A percentile compares a stretch with the other conserved stretches of the same genome.
Evolutionary conservation across 805 yeast species (phyloP).

Genomic region (Yamadazyma laniorum): DNA sequence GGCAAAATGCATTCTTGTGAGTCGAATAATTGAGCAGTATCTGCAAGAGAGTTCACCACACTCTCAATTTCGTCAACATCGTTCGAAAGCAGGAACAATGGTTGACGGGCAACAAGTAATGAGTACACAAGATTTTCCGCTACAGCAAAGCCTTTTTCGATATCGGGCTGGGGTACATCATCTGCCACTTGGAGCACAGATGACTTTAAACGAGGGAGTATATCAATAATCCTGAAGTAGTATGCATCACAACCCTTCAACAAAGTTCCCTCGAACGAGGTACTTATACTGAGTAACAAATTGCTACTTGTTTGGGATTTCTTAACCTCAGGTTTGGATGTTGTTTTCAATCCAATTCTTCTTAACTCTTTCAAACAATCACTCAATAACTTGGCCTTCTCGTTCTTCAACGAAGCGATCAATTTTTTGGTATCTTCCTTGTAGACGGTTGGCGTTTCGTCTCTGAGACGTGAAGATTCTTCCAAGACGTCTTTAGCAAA

Average conservation of each 20-base stretch:
- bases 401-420: slow-evolving; percentile 68
- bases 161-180: slow-evolving; percentile 73
- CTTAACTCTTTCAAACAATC: slow-evolving; percentile 72
- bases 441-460: slow-evolving; percentile 72
- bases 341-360: slow-evolving; percentile 71
- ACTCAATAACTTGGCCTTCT: slow-evolving; percentile 75
- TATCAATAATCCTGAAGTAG: slow-evolving; percentile 71
- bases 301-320: slow-evolving; percentile 62
- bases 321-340: slow-evolving; percentile 64
- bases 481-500: slow-evolving; percentile 53
- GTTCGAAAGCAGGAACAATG: slow-evolving; percentile 36
- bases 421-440: slow-evolving; percentile 73
- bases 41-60: slow-evolving; percentile 13
- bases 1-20: slow-evolving; percentile 10
- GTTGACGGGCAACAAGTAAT: slow-evolving; percentile 52
- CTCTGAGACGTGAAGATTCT: slow-evolving; percentile 60
- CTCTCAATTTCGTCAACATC: slow-evolving; percentile 14
- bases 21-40: slow-evolving; percentile 13
- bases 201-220: slow-evolving; percentile 75
- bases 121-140: slow-evolving; percentile 67
- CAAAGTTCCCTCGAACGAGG: slow-evolving; percentile 37
- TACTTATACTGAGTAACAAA: slow-evolving; percentile 54
- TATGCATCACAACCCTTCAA: slow-evolving; percentile 46
- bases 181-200: slow-evolving; percentile 58
- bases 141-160: slow-evolving; percentile 73